Base-by-base conservation (phyloP, 2,329 filamentous ascomycete genomes). In the Nannizziopsis barbatae region DNA sequence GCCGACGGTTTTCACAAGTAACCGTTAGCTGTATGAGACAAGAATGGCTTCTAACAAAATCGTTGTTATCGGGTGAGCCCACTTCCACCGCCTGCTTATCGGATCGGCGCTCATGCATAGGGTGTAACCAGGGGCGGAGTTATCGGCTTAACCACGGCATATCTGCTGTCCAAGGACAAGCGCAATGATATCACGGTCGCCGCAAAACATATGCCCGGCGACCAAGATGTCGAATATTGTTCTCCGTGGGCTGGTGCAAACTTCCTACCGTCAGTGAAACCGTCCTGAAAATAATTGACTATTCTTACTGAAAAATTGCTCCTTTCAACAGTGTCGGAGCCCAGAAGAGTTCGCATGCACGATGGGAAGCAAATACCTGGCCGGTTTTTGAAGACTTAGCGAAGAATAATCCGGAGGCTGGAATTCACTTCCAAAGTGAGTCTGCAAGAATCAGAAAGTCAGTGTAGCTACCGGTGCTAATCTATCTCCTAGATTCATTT, bases 171-270 rank as follows among this genome's bases (percentile, higher is more conserved):
- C 10, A 71, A 72, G 51, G 73, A 79, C 56, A 64, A 69, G 4
- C 58, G 66, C 9, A 74, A 81, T 56, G 69, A 71, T 20, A 67
- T 93, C 54, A 88, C 84, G 0, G 72, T 93, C 32, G 71, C 87
- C 30, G 83, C 86, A 4, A 93, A 90, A 61, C 84, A 94, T 62
- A 92, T 95, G 83, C 89, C 89, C 0, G 89, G 89, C 32, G 89
- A 95, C 69, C 92, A 90, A 65, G 84, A 90, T 56, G 83, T 89
- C 56, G 84, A 93, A 71, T 95, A 95, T 64, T 82, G 86, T 0
- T 93, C 86, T 5, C 87, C 86, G 0, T 93, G 86, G 84, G 87
- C 87, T 2, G 87, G 87, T 11, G 87, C 86, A 53, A 90, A 92
- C 60, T 81, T 80, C 59, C 64, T 83, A 51, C 86, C 84, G 81